Evolutionary conservation across 495 filamentous ascomycete genomes (phyloP), one percentile per base, ranked within the genome.

Genomic region (Aspergillus taichungensis): DNA sequence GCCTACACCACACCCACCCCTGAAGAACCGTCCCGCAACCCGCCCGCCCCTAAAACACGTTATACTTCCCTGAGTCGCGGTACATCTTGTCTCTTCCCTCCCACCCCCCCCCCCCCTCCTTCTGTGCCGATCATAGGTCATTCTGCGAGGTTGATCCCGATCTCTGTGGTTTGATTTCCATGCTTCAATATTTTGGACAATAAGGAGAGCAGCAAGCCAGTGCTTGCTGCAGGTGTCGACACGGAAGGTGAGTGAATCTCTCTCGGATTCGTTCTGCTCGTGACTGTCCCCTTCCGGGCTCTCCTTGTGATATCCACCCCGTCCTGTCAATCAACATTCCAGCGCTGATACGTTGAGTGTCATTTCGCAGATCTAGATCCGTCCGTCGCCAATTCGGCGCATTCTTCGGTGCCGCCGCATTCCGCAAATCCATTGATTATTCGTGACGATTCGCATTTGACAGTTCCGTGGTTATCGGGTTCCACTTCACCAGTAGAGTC

Each of bases 161-260:
- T 50, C 46, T 47, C 40, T 24, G 37, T 52, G 37, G 50, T 60
- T 60, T 54, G 55, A 64, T 60, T 68, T 69, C 65, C 69, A 71
- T 71, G 69, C 67, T 66, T 71, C 68, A 69, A 61, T 59, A 73
- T 73, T 73, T 61, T 69, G 63, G 69, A 67, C 63, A 50, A 66
- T 73, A 73, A 69, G 55, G 57, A 63, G 64, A 68, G 70, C 70
- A 66, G 70, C 70, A 74, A 74, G 70, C 70, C 66, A 65, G 61
- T 68, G 70, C 70, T 74, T 74, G 70, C 70, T 74, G 68, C 68
- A 67, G 65, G 59, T 67, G 64, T 66, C 68, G 67, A 71, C 60
- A 71, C 68, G 70, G 70, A 72, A 69, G 64, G 68, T 72, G 50
- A 44, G 69, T 68, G 46, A 50, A n/a, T 52, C 18, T 24, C 18